Conservation (phyloP, 2,329 filamentous ascomycete genomes). For the Pseudogymnoascus sp. region DNA sequence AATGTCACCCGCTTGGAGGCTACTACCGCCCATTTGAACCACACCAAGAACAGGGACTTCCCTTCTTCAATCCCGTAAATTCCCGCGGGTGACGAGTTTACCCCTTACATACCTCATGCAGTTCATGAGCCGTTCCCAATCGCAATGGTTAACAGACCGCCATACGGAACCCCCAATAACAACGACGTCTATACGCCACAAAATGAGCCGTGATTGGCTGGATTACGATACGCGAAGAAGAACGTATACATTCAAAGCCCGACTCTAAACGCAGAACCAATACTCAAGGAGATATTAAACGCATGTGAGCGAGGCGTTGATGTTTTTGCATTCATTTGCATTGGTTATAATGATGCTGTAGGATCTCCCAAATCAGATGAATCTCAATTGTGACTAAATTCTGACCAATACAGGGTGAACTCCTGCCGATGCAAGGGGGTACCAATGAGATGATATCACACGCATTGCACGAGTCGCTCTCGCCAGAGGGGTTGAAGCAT, state of each 20-base stretch:
- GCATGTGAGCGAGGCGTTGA: slow-evolving; percentile 61
- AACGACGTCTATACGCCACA: slow-evolving; percentile 58
- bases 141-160: slow-evolving; percentile 61
- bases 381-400: neutral
- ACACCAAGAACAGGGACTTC: slow-evolving; percentile 45
- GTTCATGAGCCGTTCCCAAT: slow-evolving; percentile 55
- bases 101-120: slow-evolving; percentile 53
- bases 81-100: slow-evolving; percentile 48
- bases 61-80: slow-evolving; percentile 46
- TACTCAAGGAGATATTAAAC: slow-evolving; percentile 54
- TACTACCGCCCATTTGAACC: slow-evolving; percentile 59
- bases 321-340: slow-evolving; percentile 63
- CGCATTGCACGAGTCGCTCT: slow-evolving; percentile 48
- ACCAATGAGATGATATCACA: slow-evolving; percentile 65
- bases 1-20: slow-evolving; percentile 49
- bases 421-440: slow-evolving; percentile 67
- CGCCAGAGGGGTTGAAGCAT: slow-evolving; percentile 37
- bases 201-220: slow-evolving; percentile 66
- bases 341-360: slow-evolving; percentile 69
- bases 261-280: slow-evolving; percentile 63
- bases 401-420: slow-evolving; percentile 47
- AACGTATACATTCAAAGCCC: slow-evolving; percentile 73
- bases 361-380: slow-evolving; percentile 19
- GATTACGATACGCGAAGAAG: slow-evolving; percentile 54
- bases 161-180: slow-evolving; percentile 57